Percentiles rank a stretch among this genome's conserved stretches.
Conservation (phyloP, 768 basidiomycete species). For the Guyanaporus albipodus region DNA sequence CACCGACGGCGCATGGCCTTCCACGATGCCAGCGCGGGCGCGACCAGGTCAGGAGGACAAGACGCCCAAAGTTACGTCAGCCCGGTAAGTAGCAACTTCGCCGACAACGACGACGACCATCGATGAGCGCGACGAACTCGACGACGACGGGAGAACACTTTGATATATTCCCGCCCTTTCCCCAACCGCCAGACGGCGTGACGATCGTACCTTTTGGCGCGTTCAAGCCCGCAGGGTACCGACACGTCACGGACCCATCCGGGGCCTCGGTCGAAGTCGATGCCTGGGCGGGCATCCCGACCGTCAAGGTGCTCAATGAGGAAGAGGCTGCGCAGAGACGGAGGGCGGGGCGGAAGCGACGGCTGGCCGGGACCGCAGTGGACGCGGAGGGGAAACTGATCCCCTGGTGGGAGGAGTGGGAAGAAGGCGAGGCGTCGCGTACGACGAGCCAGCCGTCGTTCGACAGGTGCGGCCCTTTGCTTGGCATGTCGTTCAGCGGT, state of each 20-base stretch:
- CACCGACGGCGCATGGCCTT: background rate
- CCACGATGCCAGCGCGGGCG: background rate
- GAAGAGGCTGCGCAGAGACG: conserved; percentile 16
- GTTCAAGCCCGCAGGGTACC: conserved; percentile 33
- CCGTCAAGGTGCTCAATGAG: conserved; percentile 26
- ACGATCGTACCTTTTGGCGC: conserved; percentile 41
- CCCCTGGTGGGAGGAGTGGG: conserved; percentile 35
- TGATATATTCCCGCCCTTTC: conserved; percentile 46
- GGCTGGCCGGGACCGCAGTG: conserved; percentile 19
- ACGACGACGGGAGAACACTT: background rate
- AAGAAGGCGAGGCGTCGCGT: conserved; percentile 23
- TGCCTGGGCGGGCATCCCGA: conserved; percentile 18
- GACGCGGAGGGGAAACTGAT: conserved; percentile 22
- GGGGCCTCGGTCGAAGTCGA: conserved; percentile 27
- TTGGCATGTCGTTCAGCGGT: background rate
- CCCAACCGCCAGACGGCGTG: conserved; percentile 37
- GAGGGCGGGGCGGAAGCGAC: conserved; percentile 10
- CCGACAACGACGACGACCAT: background rate
- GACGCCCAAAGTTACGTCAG: conserved; percentile 10
- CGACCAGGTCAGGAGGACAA: background rate
- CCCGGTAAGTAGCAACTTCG: background rate
- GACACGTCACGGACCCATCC: background rate
- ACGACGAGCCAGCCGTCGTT: conserved; percentile 13
- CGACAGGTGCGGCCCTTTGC: conserved; percentile 24
- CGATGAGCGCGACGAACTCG: background rate